Conservation (phyloP, 345 rosid species). For the Populus davidiana region DNA sequence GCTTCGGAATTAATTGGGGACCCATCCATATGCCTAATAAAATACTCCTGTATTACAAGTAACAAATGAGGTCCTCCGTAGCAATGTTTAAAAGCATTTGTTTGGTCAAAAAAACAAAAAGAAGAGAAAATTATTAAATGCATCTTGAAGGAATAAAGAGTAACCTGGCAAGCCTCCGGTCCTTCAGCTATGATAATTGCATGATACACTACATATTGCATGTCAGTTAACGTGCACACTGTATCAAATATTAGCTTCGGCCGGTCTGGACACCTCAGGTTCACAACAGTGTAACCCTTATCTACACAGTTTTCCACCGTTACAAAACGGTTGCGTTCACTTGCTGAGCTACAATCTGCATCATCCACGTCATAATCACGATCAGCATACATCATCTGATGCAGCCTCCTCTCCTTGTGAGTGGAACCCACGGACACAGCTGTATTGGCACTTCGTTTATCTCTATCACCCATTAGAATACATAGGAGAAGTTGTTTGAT, state of each 20-base stretch:
- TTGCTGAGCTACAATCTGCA: slow-evolving; percentile 29
- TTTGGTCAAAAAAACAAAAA: not conserved
- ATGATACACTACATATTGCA: slow-evolving; percentile 75
- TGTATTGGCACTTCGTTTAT: slow-evolving; percentile 57
- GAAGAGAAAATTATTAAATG: slow-evolving; percentile 3
- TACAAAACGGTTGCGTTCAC: slow-evolving; percentile 46
- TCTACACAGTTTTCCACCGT: slow-evolving; percentile 58
- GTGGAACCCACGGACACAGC: slow-evolving; percentile 67
- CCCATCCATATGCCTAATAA: slow-evolving; percentile 84
- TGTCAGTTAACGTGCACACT: slow-evolving; percentile 76
- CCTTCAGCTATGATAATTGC: slow-evolving; percentile 71
- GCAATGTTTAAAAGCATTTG: not conserved
- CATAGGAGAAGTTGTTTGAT: slow-evolving; percentile 61
- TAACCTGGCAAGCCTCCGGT: slow-evolving; percentile 76
- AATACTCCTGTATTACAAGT: slow-evolving; percentile 61
- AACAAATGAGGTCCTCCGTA: not conserved
- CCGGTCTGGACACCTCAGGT: slow-evolving; percentile 63
- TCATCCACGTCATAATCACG: slow-evolving; percentile 59
- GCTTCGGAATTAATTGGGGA: slow-evolving; percentile 88
- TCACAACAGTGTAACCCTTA: slow-evolving; percentile 72
- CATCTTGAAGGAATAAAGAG: not conserved
- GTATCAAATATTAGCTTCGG: slow-evolving; percentile 75
- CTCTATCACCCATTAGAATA: slow-evolving; percentile 65
- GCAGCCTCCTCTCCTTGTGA: slow-evolving; percentile 72
- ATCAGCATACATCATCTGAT: slow-evolving; percentile 85